These are phyloP conservation scores for Anthracocystis setariae DNA, from an alignment of 1,284 basidiomycete genomes.

Conservation along the genomic window DNA sequence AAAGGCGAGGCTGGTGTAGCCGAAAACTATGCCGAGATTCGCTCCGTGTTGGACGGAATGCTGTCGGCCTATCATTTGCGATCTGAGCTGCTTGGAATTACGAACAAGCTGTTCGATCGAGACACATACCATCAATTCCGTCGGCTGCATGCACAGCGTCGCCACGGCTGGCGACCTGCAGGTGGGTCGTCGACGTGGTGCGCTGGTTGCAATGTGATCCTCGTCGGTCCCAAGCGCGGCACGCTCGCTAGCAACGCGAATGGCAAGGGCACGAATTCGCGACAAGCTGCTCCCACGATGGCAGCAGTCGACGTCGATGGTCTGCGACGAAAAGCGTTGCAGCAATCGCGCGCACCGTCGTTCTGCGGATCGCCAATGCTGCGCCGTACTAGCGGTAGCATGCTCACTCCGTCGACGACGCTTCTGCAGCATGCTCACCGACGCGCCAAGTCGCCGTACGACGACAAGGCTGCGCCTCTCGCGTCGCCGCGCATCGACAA, in stretches of 20 bases:
- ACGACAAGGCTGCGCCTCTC: constrained; percentile 47
- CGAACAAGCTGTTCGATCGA: constrained; percentile 81
- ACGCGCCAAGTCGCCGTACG: constrained; percentile 41
- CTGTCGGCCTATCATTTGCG: constrained; percentile 91
- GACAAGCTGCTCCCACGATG: background rate
- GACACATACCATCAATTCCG: constrained; percentile 83
- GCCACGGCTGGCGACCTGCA: constrained; percentile 67
- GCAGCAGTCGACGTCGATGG: constrained; percentile 10
- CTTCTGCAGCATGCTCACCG: constrained; percentile 24
- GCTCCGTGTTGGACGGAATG: constrained; percentile 90
- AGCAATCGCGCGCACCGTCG: constrained; percentile 14
- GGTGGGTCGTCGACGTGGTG: constrained; percentile 19
- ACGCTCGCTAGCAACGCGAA: background rate
- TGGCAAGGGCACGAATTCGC: background rate
- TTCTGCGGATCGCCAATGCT: constrained; percentile 5
- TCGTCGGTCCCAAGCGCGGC: constrained; percentile 28
- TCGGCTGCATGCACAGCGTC: constrained; percentile 64
- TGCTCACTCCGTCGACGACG: constrained; percentile 27
- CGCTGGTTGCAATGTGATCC: constrained; percentile 20
- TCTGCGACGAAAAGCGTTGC: constrained; percentile 5
- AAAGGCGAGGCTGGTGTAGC: constrained; percentile 10
- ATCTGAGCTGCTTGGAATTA: constrained; percentile 87
- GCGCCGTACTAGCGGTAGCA: constrained; percentile 11
- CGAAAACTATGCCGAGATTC: constrained; percentile 83
- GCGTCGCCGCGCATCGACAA: constrained; percentile 46